phyloP scores from a whole-genome alignment of 2,329 filamentous ascomycete species.

The Pseudogymnoascus sp. region DNA sequence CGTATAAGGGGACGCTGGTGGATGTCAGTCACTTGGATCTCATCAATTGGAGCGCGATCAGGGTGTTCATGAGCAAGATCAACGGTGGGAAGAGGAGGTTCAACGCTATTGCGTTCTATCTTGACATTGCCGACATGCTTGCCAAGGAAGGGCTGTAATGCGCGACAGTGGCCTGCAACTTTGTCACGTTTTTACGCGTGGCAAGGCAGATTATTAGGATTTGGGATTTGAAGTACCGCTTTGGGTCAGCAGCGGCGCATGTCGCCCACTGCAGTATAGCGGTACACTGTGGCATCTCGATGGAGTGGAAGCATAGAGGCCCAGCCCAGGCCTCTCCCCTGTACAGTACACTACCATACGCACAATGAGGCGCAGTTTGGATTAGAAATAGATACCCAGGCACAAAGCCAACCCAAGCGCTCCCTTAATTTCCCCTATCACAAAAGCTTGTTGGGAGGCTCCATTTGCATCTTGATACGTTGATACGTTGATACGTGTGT shows the following conservation, averaged over 20 bases:
- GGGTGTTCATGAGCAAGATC: constrained; percentile 44
- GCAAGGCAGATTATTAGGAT: not conserved
- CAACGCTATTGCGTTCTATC: constrained; percentile 59
- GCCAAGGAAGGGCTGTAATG: constrained; percentile 49
- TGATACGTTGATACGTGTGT: not conserved
- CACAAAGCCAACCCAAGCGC: constrained; percentile 4
- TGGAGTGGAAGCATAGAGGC: not conserved
- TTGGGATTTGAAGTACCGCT: not conserved
- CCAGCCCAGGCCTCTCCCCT: not conserved
- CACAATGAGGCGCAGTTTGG: constrained; percentile 1
- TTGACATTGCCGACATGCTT: constrained; percentile 60
- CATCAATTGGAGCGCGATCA: constrained; percentile 60
- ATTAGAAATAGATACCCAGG: constrained; percentile 6
- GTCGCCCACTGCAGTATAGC: not conserved
- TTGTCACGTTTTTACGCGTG: constrained; percentile 5
- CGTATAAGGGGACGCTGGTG: constrained; percentile 54
- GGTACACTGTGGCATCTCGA: not conserved
- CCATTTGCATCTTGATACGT: not conserved
- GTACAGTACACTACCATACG: not conserved
- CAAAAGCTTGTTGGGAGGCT: not conserved
- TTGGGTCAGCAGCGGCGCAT: not conserved
- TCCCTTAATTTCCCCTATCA: constrained; percentile 1
- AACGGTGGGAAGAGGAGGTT: constrained; percentile 48
- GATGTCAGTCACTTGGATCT: constrained; percentile 55
- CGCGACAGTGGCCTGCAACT: not conserved